Evolutionary conservation across 306 rosid genomes (phyloP).

Genomic region (Chamaecrista fasciculata): DNA sequence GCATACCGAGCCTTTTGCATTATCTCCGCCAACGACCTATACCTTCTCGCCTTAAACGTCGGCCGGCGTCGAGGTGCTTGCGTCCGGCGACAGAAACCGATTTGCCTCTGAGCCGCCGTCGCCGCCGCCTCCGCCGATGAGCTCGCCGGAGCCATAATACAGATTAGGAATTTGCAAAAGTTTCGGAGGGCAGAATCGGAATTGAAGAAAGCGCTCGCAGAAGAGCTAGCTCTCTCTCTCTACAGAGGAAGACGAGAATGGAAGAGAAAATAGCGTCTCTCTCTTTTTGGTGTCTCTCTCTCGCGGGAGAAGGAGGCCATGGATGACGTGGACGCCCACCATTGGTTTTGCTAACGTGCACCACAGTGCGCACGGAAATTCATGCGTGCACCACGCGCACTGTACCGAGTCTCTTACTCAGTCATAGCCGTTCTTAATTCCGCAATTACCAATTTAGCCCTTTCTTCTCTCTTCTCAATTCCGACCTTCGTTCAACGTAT

Average conservation of each 20-base stretch:
- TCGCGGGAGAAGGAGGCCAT: constrained; percentile 32
- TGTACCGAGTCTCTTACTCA: constrained; percentile 5
- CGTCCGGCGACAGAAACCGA: constrained; percentile 53
- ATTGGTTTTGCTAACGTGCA: constrained; percentile 36
- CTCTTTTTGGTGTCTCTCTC: not conserved
- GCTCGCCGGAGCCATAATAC: constrained; percentile 57
- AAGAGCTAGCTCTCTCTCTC: too few relatives aligned
- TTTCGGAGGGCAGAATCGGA: constrained; percentile 34
- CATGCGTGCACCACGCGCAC: constrained; percentile 31
- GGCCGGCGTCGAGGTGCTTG: constrained; percentile 40
- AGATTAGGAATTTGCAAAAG: constrained; percentile 14
- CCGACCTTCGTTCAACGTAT: not conserved
- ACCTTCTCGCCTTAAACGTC: constrained; percentile 41
- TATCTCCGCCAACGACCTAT: constrained; percentile 47
- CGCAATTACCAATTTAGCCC: not conserved
- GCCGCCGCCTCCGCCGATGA: constrained; percentile 25
- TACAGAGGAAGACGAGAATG: constrained; percentile 36
- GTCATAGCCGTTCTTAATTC: constrained; percentile 32
- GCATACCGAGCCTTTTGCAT: constrained; percentile 49
- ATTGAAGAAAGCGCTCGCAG: not conserved
- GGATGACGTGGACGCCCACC: constrained; percentile 34
- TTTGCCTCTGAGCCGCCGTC: constrained; percentile 41
- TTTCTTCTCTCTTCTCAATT: not conserved
- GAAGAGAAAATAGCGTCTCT: constrained; percentile 8
- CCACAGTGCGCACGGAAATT: constrained; percentile 43